Conservation (phyloP, 352 stramenopile genomes). For the Thraustochytrium striatum region DNA sequence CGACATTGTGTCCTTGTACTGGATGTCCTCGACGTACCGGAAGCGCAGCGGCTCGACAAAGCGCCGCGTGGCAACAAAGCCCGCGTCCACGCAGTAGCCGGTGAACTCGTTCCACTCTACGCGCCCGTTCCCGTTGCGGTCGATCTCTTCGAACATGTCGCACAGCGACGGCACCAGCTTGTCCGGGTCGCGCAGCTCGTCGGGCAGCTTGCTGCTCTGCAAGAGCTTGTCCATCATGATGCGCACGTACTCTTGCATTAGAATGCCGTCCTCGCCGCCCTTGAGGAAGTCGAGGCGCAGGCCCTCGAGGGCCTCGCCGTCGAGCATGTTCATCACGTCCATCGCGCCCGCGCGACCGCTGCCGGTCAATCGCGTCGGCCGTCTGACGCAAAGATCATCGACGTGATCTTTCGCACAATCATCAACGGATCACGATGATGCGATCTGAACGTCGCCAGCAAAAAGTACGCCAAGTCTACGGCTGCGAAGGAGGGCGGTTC, state of each 20-base stretch:
- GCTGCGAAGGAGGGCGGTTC: too few species aligned
- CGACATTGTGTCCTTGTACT: slow-evolving; percentile 63
- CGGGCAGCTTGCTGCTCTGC: background rate
- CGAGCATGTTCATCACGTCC: background rate
- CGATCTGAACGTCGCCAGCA: too few species aligned
- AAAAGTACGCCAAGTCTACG: too few species aligned
- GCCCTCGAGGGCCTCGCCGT: background rate
- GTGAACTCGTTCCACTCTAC: slow-evolving; percentile 80
- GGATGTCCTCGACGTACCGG: slow-evolving; percentile 64
- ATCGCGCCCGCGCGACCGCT: background rate
- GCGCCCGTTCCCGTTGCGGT: slow-evolving; percentile 74
- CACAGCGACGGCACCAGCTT: slow-evolving; percentile 36
- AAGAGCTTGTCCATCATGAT: background rate
- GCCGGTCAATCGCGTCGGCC: too few species aligned
- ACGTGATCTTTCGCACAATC: too few species aligned
- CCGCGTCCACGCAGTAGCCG: slow-evolving; percentile 74
- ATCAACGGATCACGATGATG: too few species aligned
- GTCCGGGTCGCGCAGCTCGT: background rate
- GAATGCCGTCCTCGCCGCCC: background rate
- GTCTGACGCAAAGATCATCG: too few species aligned
- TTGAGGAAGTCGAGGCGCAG: background rate
- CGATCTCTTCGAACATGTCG: slow-evolving; percentile 75
- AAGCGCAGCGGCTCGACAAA: slow-evolving; percentile 63
- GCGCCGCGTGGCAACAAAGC: slow-evolving; percentile 67
- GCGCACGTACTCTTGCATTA: background rate